Conservation (phyloP, 768 basidiomycete genomes). For the Suillus decipiens region DNA sequence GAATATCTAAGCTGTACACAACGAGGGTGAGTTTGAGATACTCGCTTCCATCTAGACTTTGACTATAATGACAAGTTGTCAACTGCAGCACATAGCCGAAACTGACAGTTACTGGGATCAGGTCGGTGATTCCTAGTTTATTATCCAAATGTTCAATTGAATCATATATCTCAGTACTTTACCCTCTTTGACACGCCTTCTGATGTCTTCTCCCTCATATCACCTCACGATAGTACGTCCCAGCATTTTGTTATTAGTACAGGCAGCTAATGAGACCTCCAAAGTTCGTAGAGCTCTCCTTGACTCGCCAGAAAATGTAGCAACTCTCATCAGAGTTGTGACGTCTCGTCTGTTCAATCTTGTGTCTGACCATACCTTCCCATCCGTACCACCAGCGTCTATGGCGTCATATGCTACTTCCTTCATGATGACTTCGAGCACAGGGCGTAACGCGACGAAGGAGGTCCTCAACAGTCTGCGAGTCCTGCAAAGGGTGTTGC, state of each 20-base stretch:
- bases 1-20: conserved; percentile 74
- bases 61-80: conserved; percentile 8
- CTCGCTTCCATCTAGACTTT: conserved; percentile 2
- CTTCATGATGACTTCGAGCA: conserved; percentile 59
- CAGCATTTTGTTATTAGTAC: conserved; percentile 8
- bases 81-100: conserved; percentile 65
- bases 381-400: conserved; percentile 50
- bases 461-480: conserved; percentile 93
- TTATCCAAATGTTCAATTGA: conserved; percentile 1
- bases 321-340: conserved; percentile 75
- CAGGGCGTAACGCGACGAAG: conserved; percentile 71
- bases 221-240: conserved; percentile 77
- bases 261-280: conserved; percentile 13
- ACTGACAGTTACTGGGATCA: conserved; percentile 91
- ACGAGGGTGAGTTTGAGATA: conserved; percentile 57
- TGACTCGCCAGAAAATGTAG: conserved; percentile 84
- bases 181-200: conserved; percentile 86
- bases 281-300: conserved; percentile 80
- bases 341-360: conserved; percentile 71
- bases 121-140: conserved; percentile 41
- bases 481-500: conserved; percentile 84
- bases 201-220: conserved; percentile 88
- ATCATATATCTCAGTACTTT: conserved; percentile 58
- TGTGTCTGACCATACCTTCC: conserved; percentile 80
- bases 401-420: conserved; percentile 70